Conservation (phyloP, 768 basidiomycete species). For the Serendipita sp. region DNA sequence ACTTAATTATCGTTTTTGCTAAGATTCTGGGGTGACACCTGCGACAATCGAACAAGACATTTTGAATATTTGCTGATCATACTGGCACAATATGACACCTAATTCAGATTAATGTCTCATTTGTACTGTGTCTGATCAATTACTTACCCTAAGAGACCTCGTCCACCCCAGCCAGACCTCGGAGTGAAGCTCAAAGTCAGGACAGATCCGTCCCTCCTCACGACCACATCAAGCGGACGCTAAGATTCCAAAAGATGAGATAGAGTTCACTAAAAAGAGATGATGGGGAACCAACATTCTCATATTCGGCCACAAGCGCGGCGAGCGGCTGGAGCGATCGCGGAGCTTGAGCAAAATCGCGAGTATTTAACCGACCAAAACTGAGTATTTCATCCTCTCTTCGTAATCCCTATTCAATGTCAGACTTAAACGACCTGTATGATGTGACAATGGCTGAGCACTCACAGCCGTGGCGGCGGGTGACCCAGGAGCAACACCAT, state of each 20-base stretch:
- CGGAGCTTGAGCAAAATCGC: conserved; percentile 32
- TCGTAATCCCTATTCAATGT: conserved; percentile 40
- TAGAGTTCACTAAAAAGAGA: background rate
- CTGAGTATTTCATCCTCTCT: conserved; percentile 56
- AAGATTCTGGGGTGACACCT: too few relatives aligned
- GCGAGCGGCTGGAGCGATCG: conserved; percentile 50
- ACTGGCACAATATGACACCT: conserved; percentile 21
- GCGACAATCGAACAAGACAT: too few relatives aligned
- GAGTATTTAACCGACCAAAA: conserved; percentile 48
- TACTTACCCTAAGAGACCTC: conserved; percentile 67
- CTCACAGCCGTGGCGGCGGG: conserved; percentile 73
- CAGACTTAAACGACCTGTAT: conserved; percentile 6
- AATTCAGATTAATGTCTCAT: background rate
- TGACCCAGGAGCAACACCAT: conserved; percentile 62
- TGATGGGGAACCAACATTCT: conserved; percentile 42
- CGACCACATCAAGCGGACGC: conserved; percentile 42
- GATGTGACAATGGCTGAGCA: conserved; percentile 8
- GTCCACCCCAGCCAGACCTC: conserved; percentile 68
- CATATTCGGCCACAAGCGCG: conserved; percentile 53
- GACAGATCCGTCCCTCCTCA: conserved; percentile 35
- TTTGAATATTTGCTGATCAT: too few relatives aligned
- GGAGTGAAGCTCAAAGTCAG: conserved; percentile 45
- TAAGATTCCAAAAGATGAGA: conserved; percentile 23
- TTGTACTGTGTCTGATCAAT: background rate
- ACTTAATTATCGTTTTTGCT: too few relatives aligned